Evolutionary conservation across 352 stramenopile species (phyloP).

Genomic region (Aphanomyces euteiches): DNA sequence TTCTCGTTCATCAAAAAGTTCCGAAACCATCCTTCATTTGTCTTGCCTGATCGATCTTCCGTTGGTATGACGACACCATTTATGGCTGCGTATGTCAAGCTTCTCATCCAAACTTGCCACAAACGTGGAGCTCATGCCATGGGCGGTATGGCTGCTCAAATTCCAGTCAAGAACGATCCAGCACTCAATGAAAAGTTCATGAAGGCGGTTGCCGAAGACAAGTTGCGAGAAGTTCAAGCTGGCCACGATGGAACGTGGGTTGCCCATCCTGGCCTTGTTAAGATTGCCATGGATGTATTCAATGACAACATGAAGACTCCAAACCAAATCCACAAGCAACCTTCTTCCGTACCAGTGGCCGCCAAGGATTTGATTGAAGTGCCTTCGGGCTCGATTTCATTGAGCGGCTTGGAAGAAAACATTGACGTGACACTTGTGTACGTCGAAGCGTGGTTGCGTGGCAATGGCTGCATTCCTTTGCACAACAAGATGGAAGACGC

Average conservation of each 20-base stretch:
- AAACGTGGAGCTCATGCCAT: constrained; percentile 93
- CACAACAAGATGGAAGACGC: constrained; percentile 96
- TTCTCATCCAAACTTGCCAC: constrained; percentile 94
- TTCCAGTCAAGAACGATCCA: constrained; percentile 92
- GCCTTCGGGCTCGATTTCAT: constrained; percentile 74
- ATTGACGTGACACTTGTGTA: constrained; percentile 92
- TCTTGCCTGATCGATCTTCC: constrained; percentile 89
- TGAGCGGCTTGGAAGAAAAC: constrained; percentile 81
- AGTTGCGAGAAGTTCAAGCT: constrained; percentile 84
- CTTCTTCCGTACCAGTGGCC: constrained; percentile 49
- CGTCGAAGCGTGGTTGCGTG: constrained; percentile 91
- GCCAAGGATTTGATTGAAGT: constrained; percentile 65
- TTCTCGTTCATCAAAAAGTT: constrained; percentile 98
- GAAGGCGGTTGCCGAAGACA: constrained; percentile 86
- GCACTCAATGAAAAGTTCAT: constrained; percentile 87
- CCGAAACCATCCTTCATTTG: constrained; percentile 85
- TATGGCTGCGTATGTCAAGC: constrained; percentile 93
- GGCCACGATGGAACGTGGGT: constrained; percentile 97
- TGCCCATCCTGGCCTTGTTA: constrained; percentile 91
- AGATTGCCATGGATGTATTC: constrained; percentile 92
- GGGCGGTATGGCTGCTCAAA: constrained; percentile 95
- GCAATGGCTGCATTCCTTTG: constrained; percentile 90
- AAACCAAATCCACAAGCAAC: constrained; percentile 80
- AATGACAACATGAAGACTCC: constrained; percentile 88
- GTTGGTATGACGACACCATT: constrained; percentile 94